Evolutionary conservation across 441 rosid species (phyloP), one percentile per base, ranked within the genome.

Genomic region (Erodium chrysanthum): DNA sequence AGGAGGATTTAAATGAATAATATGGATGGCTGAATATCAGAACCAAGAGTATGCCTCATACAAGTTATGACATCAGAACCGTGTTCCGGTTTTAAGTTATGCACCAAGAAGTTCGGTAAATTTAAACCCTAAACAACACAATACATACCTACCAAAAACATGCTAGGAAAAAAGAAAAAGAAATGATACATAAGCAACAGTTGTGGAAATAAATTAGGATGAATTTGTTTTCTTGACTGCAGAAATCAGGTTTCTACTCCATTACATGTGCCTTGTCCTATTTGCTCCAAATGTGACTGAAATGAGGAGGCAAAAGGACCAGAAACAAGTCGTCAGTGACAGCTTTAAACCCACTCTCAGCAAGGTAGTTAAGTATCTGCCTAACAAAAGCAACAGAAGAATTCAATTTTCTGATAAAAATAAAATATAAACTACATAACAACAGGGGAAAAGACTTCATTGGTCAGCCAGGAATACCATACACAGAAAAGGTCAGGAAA

Each of bases 351-450:
- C 61, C 27, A 50, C 58, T 54, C 61, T 54, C 27, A 20, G 23
- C 25, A 54, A 54, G 61, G 61, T 20, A 54, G 61, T 18, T 20
- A 54, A 54, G 61, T 54, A 18, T 21, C 61, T 54, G 61, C 60
- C 60, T 21, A 18, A 5, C 40, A 35, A 54, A 54, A 54, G 60
- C 60, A 54, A 54, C 22, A 54, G 23, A 54, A 20, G 2, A 17
- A 54, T 18, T 54, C 60, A 54, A 20, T 54, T 20, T 54, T 54
- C 60, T 54, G 5, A 20, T 7, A 20, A 54, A 20, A 54, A 54
- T 20, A 54, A 54, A 54, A 54, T 20, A 35, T 5, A 7, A 4
- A 35, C 40, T 35, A 4, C 40, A 35, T 10, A 54, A 21, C 25
- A 54, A 54, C 22, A 9, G 23, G 25, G 61, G 27, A 35, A 54